Percentiles rank a stretch among this genome's conserved stretches.
These are phyloP conservation scores for Solanum raphanifolium DNA, from an alignment of 257 asterid genomes.

Conservation along the genomic window DNA sequence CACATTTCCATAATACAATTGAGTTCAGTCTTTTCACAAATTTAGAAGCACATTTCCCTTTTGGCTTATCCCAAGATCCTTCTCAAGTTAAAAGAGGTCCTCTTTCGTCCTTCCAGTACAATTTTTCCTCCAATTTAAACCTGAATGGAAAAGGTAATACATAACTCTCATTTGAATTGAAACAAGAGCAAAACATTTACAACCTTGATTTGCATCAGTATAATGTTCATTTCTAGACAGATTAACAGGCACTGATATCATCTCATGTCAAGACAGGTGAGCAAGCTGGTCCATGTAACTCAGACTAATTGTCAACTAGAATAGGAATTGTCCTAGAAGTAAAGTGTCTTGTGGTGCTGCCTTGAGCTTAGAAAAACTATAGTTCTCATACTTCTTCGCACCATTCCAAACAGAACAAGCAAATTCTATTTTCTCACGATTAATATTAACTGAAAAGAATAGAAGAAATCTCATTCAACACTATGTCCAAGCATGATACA, in stretches of 20 bases:
- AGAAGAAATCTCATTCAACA: not conserved
- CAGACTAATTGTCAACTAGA: not conserved
- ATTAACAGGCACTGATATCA: not conserved
- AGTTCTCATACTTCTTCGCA: not conserved
- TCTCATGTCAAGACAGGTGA: not conserved
- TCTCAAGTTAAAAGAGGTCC: not conserved
- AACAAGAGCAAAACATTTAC: not conserved
- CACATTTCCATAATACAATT: not conserved
- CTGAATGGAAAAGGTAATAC: not conserved
- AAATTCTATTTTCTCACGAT: not conserved
- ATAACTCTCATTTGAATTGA: not conserved
- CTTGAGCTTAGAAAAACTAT: not conserved
- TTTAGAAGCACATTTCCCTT: not conserved
- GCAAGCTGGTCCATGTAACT: not conserved
- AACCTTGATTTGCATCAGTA: not conserved
- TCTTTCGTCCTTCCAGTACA: not conserved
- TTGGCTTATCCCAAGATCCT: not conserved
- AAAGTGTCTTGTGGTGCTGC: not conserved
- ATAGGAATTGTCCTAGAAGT: not conserved
- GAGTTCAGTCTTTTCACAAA: not conserved
- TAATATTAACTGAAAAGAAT: not conserved
- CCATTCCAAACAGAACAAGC: not conserved
- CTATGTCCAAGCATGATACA: not conserved
- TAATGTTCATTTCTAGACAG: not conserved
- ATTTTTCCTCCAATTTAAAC: not conserved